Conservation (phyloP, 176 grass and related monocot genomes). For the Carex pumila region DNA sequence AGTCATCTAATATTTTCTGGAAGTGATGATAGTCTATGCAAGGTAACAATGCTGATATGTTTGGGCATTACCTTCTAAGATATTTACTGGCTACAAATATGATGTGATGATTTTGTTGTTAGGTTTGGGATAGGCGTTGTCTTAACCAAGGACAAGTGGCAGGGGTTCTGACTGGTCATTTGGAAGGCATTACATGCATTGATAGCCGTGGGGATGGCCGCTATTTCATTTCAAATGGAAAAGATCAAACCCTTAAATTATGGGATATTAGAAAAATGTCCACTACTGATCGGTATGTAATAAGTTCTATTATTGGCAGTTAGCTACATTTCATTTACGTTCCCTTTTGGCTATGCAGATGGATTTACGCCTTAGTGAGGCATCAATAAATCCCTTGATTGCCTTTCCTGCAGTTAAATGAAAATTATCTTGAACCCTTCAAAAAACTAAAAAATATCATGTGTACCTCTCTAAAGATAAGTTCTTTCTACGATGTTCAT, state of each 20-base stretch:
- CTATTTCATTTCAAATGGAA: slow-evolving; percentile 94
- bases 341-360: not conserved
- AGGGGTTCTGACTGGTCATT: slow-evolving; percentile 66
- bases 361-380: not conserved
- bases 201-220: slow-evolving; percentile 82
- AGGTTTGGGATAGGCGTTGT: slow-evolving; percentile 91
- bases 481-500: not conserved
- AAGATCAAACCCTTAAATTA: slow-evolving; percentile 77
- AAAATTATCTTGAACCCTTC: not conserved
- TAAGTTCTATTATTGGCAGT: not conserved
- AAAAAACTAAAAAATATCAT: not conserved
- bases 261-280: slow-evolving; percentile 91
- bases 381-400: not conserved
- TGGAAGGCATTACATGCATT: slow-evolving; percentile 79
- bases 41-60: slow-evolving; percentile 43
- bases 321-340: not conserved
- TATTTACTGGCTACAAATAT: not conserved
- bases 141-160: slow-evolving; percentile 56
- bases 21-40: slow-evolving; percentile 77
- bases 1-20: slow-evolving; percentile 81
- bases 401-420: not conserved
- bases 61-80: not conserved
- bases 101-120: not conserved
- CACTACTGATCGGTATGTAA: slow-evolving; percentile 42
- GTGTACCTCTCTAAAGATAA: not conserved